Conservation (phyloP, 345 rosid genomes). For the Citrus glauca region DNA sequence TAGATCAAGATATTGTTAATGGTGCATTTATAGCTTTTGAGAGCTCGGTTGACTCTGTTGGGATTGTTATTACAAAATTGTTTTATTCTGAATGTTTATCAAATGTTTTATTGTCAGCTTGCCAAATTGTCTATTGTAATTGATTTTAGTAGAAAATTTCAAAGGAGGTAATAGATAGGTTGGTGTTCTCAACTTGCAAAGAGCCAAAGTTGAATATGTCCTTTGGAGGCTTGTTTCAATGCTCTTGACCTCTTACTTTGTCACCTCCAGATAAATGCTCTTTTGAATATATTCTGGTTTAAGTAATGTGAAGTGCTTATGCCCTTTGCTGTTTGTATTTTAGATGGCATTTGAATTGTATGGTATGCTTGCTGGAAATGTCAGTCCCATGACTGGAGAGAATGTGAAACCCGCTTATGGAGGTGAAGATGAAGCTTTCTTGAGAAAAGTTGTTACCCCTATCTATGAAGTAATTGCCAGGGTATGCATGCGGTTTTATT, state of each 20-base stretch:
- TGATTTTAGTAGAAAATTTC: constrained; percentile 1
- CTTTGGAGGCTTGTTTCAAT: not conserved
- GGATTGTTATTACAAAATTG: not conserved
- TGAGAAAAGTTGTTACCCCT: constrained; percentile 89
- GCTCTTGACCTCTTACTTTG: not conserved
- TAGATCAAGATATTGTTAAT: not conserved
- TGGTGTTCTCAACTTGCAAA: not conserved
- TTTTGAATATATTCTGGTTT: constrained; percentile 6
- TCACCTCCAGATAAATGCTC: not conserved
- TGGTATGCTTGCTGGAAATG: constrained; percentile 97
- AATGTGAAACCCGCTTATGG: constrained; percentile 97
- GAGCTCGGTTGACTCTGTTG: not conserved
- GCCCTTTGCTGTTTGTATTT: not conserved
- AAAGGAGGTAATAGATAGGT: not conserved
- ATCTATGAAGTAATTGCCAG: constrained; percentile 75
- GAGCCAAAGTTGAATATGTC: not conserved
- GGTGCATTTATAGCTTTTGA: not conserved
- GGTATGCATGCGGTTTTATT: constrained; percentile 33
- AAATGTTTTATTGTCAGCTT: not conserved
- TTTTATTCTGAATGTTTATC: not conserved
- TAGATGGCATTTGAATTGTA: constrained; percentile 99
- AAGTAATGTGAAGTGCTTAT: not conserved
- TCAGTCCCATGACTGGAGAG: constrained; percentile 98
- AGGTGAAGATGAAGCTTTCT: constrained; percentile 95
- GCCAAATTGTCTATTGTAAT: not conserved